A percentile compares a stretch with the other conserved stretches of the same genome.
Evolutionary conservation across 2,329 filamentous ascomycete genomes (phyloP).

Genomic region (Cladosporium oxysporum): DNA sequence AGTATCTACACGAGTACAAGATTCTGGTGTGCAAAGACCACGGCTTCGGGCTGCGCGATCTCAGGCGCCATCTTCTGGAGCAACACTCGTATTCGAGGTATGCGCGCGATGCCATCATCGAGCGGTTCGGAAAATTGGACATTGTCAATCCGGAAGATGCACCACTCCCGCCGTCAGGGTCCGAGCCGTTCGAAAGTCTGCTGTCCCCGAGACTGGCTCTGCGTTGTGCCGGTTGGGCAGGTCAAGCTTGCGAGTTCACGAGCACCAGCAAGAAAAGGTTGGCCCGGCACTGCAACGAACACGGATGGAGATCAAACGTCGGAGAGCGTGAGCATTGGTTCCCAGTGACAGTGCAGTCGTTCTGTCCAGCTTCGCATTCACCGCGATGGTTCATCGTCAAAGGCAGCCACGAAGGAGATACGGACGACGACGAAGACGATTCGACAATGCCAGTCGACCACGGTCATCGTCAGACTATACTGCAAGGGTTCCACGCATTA

Average conservation of each 20-base stretch:
- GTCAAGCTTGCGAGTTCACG: background rate
- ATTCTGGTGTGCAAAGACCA: background rate
- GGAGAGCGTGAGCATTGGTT: background rate
- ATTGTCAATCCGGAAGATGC: background rate
- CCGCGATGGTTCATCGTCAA: background rate
- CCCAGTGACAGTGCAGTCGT: background rate
- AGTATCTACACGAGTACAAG: no score
- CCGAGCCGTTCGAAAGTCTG: background rate
- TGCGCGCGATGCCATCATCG: background rate
- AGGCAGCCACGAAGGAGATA: background rate
- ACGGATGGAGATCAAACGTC: background rate
- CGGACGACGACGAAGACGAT: background rate
- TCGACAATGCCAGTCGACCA: background rate
- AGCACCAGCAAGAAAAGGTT: background rate
- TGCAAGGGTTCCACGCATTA: background rate
- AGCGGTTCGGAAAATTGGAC: background rate
- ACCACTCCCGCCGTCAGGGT: background rate
- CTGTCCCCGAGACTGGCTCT: background rate
- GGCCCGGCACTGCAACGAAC: background rate
- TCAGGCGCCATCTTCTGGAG: background rate
- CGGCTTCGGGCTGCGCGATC: background rate
- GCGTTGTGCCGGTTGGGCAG: background rate
- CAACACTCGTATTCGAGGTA: background rate
- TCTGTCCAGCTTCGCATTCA: background rate
- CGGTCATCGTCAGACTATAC: background rate